Evolutionary conservation across 2,329 filamentous ascomycete species (phyloP).

Genomic region (Botrytis elliptica): DNA sequence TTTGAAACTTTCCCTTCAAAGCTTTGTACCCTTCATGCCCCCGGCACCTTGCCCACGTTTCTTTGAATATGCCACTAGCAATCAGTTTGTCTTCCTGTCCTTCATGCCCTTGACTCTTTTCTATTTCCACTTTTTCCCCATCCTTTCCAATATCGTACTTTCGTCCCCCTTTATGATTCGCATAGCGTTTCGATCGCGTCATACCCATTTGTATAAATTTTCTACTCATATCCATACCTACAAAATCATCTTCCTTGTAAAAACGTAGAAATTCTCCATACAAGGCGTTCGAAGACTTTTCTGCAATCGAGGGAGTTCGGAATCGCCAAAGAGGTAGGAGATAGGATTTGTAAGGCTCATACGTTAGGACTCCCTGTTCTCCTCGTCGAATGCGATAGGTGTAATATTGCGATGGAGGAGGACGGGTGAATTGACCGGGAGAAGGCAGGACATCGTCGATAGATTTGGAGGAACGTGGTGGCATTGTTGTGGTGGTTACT

Average conservation of each 20-base stretch:
- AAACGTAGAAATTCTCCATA: conserved; percentile 53
- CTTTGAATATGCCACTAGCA: conserved; percentile 50
- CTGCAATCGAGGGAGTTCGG: conserved; percentile 52
- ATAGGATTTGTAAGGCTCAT: conserved; percentile 61
- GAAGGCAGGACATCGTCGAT: neutral
- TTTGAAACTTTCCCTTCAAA: neutral
- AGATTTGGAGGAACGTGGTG: neutral
- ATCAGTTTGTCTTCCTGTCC: conserved; percentile 51
- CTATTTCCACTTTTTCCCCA: conserved; percentile 29
- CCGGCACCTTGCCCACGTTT: conserved; percentile 43
- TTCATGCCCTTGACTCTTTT: conserved; percentile 46
- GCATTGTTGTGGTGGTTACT: neutral
- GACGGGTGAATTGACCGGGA: conserved; percentile 1
- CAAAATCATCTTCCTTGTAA: conserved; percentile 52
- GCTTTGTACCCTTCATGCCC: neutral
- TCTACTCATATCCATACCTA: conserved; percentile 63
- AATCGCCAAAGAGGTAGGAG: conserved; percentile 62
- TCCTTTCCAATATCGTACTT: conserved; percentile 48
- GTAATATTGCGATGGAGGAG: conserved; percentile 2
- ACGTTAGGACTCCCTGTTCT: conserved; percentile 60
- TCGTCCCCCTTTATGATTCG: conserved; percentile 53
- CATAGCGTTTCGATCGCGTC: conserved; percentile 59
- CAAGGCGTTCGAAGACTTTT: conserved; percentile 48
- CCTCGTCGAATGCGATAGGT: conserved; percentile 52
- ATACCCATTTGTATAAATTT: conserved; percentile 68